phyloP scores from a whole-genome alignment of 306 rosid genomes.

The Geum urbanum region DNA sequence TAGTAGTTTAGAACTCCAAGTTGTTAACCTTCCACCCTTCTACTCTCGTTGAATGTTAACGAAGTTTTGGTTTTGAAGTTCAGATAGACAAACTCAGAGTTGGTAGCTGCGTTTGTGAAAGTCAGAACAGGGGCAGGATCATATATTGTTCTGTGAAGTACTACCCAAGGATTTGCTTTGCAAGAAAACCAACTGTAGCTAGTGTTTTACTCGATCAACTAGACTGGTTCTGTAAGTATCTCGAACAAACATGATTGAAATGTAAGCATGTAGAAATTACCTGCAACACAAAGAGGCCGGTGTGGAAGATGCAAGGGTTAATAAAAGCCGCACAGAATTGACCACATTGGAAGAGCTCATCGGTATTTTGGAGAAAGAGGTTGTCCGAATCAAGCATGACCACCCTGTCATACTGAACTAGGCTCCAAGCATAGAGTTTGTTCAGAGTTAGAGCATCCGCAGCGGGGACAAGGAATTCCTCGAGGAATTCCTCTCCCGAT shows the following conservation, averaged over 20 bases:
- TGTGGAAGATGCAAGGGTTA: constrained; percentile 86
- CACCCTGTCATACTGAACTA: constrained; percentile 76
- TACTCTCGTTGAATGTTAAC: not conserved
- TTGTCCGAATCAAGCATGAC: constrained; percentile 91
- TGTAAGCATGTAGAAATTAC: constrained; percentile 22
- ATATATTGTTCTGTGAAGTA: not conserved
- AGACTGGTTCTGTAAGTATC: not conserved
- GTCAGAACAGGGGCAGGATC: not conserved
- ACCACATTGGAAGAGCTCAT: constrained; percentile 82
- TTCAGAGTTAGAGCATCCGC: constrained; percentile 44
- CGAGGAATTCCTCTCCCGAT: too few species aligned
- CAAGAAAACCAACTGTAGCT: too few species aligned
- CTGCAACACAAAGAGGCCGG: constrained; percentile 86
- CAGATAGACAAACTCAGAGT: not conserved
- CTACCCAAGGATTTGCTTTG: too few species aligned
- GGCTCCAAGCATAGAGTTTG: constrained; percentile 85
- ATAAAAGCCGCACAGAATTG: constrained; percentile 85
- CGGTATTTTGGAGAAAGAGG: constrained; percentile 70
- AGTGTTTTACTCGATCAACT: too few species aligned
- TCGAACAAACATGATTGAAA: not conserved
- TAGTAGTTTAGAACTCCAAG: not conserved
- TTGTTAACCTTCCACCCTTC: not conserved
- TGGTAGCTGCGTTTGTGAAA: not conserved
- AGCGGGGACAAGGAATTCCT: too few species aligned
- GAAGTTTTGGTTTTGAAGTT: not conserved